Base-by-base conservation (phyloP, 2,329 filamentous ascomycete genomes). In the Penicillium fuscoglaucum region DNA sequence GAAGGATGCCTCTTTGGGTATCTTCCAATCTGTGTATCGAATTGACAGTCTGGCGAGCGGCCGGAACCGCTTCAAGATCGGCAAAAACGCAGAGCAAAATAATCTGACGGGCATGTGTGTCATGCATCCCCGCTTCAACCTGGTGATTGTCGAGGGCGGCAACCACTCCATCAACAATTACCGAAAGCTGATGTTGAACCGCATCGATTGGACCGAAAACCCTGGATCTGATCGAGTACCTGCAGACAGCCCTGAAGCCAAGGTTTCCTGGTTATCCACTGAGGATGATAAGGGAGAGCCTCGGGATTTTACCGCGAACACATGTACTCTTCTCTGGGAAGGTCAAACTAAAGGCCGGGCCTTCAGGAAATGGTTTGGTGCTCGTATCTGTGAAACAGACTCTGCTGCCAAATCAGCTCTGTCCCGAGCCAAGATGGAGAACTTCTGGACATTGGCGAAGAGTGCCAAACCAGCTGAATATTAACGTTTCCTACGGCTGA, bases 151-250 rank as follows among this genome's bases (percentile, higher is more conserved):
- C 1, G 96, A 99, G 74, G 95, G 93, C 35, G 95, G 95, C 40
- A 82, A 87, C 59, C 88, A 95, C 78, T 90, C 89, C 59, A 89
- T 95, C 72, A 87, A 86, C 52, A 88, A 88, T 62, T 98, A 93
- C 80, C 91, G 90, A 74, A 97, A 96, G 74, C 82, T 99, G 31
- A 93, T 99, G 90, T 81, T 96, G 44, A 88, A 93, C 66, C 91
- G 95, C 48, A 92, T 98, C 70, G 89, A 96, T 74, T 99, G 96
- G 95, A 90, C 89, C 2, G 93, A 98, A 72, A 96, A 96, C 67
- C 84, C 86, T 0, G 87, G 87, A 2, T 88, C 92, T 0, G 82
- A 86, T 43, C 82, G 70, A 10, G 78, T 75, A 33, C 75, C 78
- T 54, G 79, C 87, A 59, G 83, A 82, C 39, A 87, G 87, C 57